phyloP scores from a whole-genome alignment of 2,329 filamentous ascomycete species.

The Neonectria hederae region DNA sequence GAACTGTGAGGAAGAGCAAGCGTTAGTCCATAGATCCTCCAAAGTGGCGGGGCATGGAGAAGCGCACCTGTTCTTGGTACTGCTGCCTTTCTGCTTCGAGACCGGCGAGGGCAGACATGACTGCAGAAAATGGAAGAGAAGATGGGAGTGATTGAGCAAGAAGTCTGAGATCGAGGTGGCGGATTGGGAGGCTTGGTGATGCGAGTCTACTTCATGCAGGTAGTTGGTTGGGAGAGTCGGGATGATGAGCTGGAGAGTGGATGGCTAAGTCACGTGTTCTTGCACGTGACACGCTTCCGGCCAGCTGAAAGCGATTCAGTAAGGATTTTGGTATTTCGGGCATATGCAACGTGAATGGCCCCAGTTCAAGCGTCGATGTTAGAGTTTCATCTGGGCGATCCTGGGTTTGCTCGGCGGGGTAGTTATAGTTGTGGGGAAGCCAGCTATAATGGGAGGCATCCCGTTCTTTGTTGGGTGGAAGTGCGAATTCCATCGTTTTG shows the following conservation, averaged over 20 bases:
- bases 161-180: not conserved
- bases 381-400: conserved; percentile 22
- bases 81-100: conserved; percentile 63
- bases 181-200: conserved; percentile 3
- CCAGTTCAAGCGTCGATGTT: conserved; percentile 14
- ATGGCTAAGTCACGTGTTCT: not conserved
- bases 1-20: conserved; percentile 61
- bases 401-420: conserved; percentile 7
- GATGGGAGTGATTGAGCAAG: not conserved
- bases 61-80: conserved; percentile 65
- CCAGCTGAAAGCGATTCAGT: not conserved
- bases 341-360: conserved; percentile 1
- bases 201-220: not conserved
- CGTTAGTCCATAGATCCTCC: conserved; percentile 26
- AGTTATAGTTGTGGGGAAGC: conserved; percentile 3
- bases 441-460: not conserved
- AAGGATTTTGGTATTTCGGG: conserved; percentile 1
- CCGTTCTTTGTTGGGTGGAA: not conserved
- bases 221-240: conserved; percentile 5
- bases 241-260: not conserved
- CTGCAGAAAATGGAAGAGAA: not conserved
- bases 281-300: conserved; percentile 12
- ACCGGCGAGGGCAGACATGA: conserved; percentile 49
- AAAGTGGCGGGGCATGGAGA: not conserved
- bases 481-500: not conserved